Percentiles rank a stretch among this genome's conserved stretches.
Conservation (phyloP, 1,139 yeast species). For the Candida neerlandica region DNA sequence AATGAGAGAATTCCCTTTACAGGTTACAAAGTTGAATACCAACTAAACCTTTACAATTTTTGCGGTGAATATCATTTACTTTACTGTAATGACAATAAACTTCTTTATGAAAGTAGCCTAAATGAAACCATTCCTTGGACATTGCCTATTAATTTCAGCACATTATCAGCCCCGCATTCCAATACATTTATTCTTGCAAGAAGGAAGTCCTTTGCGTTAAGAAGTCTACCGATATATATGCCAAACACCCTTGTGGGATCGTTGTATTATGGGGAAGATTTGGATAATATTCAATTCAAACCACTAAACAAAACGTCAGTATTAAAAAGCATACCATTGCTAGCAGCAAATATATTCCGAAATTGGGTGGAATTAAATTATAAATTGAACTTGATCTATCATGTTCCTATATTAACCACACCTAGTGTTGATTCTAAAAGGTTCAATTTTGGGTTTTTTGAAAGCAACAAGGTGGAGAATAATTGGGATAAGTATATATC, state of each 20-base stretch:
- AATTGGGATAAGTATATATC: slow-evolving; percentile 26
- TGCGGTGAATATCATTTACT: slow-evolving; percentile 25
- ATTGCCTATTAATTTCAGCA: slow-evolving; percentile 18
- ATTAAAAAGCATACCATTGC: slow-evolving; percentile 25
- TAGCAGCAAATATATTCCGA: slow-evolving; percentile 28
- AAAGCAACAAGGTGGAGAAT: slow-evolving; percentile 9
- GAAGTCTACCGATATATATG: slow-evolving; percentile 27
- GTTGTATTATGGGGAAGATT: slow-evolving; percentile 19
- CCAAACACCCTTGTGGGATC: slow-evolving; percentile 33
- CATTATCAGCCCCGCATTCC: slow-evolving; percentile 4
- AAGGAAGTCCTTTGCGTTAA: slow-evolving; percentile 25
- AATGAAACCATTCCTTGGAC: slow-evolving; percentile 31
- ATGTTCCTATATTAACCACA: slow-evolving; percentile 35
- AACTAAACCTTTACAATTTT: slow-evolving; percentile 20
- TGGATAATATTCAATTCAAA: slow-evolving; percentile 5
- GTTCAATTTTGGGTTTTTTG: slow-evolving; percentile 18
- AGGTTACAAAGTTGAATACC: slow-evolving; percentile 37
- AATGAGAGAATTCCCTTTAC: slow-evolving; percentile 27
- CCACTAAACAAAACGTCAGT: slow-evolving; percentile 13
- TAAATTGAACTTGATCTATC: slow-evolving; percentile 22
- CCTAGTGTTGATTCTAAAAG: slow-evolving; percentile 30
- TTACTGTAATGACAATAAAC: slow-evolving; percentile 34
- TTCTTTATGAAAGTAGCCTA: slow-evolving; percentile 27
- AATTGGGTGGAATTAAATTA: slow-evolving; percentile 34
- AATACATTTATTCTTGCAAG: slow-evolving; percentile 23